Evolutionary conservation across 148 eudicot species (phyloP).

Genomic region (Cornus kousa): DNA sequence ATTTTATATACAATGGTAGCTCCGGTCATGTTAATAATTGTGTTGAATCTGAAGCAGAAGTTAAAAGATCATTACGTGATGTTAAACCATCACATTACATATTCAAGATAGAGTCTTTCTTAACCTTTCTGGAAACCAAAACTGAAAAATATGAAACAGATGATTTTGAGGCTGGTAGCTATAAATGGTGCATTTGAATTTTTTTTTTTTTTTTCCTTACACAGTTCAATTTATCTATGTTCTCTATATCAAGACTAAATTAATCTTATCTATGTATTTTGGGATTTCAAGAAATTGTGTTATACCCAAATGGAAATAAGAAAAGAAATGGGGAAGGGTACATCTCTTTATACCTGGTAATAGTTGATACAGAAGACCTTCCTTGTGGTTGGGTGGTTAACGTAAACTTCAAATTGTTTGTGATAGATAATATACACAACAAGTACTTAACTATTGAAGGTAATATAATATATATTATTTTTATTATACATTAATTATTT

Average conservation of each 20-base stretch:
- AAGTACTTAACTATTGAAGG: constrained; percentile 1
- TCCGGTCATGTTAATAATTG: too few species aligned
- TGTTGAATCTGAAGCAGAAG: neutral
- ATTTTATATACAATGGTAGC: too few species aligned
- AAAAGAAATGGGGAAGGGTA: neutral
- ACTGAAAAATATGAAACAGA: neutral
- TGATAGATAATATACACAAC: neutral
- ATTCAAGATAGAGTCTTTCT: neutral
- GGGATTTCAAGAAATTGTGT: neutral
- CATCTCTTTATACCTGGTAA: neutral
- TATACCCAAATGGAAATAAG: too few species aligned
- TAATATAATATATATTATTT: neutral
- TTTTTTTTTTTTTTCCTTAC: neutral
- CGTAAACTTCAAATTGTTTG: too few species aligned
- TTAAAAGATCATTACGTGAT: neutral
- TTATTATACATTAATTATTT: too few species aligned
- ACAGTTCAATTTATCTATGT: neutral
- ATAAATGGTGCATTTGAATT: neutral
- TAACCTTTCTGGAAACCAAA: neutral
- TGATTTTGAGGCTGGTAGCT: neutral
- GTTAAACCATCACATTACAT: neutral
- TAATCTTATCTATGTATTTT: neutral
- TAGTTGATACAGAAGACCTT: too few species aligned
- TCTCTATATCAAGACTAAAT: neutral
- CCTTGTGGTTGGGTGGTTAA: too few species aligned